Evolutionary conservation across 306 rosid genomes (phyloP), one percentile per base, ranked within the genome.

Genomic region (Fragaria ananassa): DNA sequence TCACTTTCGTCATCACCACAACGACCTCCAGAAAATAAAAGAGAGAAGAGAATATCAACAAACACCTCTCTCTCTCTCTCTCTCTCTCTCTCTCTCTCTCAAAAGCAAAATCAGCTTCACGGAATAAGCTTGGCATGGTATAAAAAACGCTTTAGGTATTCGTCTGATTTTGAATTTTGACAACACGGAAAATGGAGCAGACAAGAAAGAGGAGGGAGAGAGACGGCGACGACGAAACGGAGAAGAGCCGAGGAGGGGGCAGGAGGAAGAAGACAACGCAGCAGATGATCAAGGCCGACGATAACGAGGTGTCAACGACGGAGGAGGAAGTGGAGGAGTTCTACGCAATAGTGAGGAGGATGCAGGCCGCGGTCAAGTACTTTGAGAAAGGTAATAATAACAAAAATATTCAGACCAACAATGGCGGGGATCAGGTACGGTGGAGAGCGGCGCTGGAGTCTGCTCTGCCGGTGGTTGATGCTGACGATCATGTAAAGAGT

Each of bases 251-350:
- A 42, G 77, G 71, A 39, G 42, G 42, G 75, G 81, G 42, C 44
- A 75, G 71, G 71, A 29, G 7, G 47, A 70, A 41, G 88, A 68
- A 29, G 83, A 45, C 23, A 13, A 45, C 8, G 74, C 14, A 5
- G 64, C 8, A 47, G 19, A 53, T 68, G 69, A 63, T n/a, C 71
- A 42, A 60, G 10, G 19, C 39, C 79, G 58, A 0, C 62, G 15
- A 9, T n/a, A 74, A 69, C 42, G 71, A 51, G 64, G 56, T 49
- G 0, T 12, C 9, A 12, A 50, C 88, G 15, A 74, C 88, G 37
- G 93, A 88, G 81, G 92, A 85, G 65, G 94, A 86, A 78, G 93
- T 92, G 64, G 97, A 92, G 76, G 97, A 92, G 68, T 92, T 92
- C 74, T 92, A 81, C 19, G 85, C 91, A 0, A 92, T 92, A 15